phyloP scores from a whole-genome alignment of 495 filamentous ascomycete genomes.

The Margaritispora aquatica region DNA sequence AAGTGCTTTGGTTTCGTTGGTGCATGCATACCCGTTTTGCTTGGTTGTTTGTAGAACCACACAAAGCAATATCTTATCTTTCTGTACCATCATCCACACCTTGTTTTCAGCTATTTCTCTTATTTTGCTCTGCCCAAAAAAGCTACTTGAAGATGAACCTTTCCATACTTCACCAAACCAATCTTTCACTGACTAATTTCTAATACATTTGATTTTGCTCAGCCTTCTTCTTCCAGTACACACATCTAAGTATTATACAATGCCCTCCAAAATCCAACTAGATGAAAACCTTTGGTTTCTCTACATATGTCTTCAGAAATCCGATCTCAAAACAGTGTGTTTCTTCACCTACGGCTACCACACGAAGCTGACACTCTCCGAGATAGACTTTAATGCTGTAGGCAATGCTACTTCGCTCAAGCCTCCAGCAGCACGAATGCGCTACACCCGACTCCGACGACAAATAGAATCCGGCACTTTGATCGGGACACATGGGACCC shows the following conservation, averaged over 20 bases:
- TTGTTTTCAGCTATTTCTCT: not conserved
- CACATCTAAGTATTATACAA: constrained; percentile 1
- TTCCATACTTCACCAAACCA: not conserved
- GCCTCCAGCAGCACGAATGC: constrained; percentile 32
- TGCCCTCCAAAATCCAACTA: constrained; percentile 27
- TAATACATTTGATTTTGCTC: too few relatives aligned
- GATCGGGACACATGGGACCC: constrained; percentile 18
- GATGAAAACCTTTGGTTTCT: constrained; percentile 33
- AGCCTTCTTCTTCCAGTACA: too few relatives aligned
- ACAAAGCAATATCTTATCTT: not conserved
- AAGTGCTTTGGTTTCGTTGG: not conserved
- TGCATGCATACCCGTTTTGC: not conserved
- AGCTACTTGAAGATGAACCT: not conserved
- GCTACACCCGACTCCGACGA: constrained; percentile 30
- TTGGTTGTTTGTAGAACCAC: not conserved
- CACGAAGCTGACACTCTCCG: not conserved
- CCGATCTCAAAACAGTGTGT: constrained; percentile 29
- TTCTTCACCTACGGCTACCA: not conserved
- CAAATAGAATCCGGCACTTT: constrained; percentile 28
- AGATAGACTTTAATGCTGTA: constrained; percentile 35
- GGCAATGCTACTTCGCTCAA: constrained; percentile 28
- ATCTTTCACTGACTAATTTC: too few relatives aligned
- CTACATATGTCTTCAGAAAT: constrained; percentile 31
- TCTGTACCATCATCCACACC: not conserved
- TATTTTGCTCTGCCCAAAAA: not conserved